phyloP scores from a whole-genome alignment of 164 flowering plant genomes.

The Chimonanthus salicifolius region DNA sequence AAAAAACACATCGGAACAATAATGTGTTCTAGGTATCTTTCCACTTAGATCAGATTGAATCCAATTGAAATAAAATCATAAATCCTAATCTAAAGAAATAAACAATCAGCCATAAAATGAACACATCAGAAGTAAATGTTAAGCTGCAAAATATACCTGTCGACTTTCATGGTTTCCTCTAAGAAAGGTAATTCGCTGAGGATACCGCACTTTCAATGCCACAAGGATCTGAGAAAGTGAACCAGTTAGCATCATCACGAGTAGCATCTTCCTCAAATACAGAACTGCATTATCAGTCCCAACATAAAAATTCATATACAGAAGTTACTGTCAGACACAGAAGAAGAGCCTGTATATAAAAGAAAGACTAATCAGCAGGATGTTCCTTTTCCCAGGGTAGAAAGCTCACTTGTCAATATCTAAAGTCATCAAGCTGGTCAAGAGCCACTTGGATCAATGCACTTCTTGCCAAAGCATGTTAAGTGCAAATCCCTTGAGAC shows the following conservation, averaged over 20 bases:
- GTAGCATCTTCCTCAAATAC: not conserved
- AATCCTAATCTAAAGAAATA: not conserved
- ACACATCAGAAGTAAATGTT: not conserved
- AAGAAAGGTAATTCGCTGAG: slow-evolving; percentile 82
- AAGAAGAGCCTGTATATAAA: not conserved
- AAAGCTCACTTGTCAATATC: not conserved
- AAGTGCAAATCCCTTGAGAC: too few species aligned
- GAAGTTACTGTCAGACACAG: not conserved
- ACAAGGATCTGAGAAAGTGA: slow-evolving; percentile 68
- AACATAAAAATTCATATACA: not conserved
- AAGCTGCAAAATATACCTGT: slow-evolving; percentile 49
- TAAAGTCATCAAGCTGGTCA: not conserved
- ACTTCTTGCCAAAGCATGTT: too few species aligned
- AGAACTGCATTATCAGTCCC: not conserved
- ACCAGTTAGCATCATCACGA: slow-evolving; percentile 5
- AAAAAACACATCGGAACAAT: not conserved
- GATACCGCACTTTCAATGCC: slow-evolving; percentile 84
- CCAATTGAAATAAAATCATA: not conserved
- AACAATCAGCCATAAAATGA: not conserved
- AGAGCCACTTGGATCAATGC: not conserved
- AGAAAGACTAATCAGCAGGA: not conserved
- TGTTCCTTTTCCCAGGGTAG: not conserved
- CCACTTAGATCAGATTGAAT: not conserved
- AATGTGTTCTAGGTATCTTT: not conserved
- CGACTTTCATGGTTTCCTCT: slow-evolving; percentile 98